Evolutionary conservation across 2,329 filamentous ascomycete species (phyloP).

Genomic region (Colletotrichum viniferum): DNA sequence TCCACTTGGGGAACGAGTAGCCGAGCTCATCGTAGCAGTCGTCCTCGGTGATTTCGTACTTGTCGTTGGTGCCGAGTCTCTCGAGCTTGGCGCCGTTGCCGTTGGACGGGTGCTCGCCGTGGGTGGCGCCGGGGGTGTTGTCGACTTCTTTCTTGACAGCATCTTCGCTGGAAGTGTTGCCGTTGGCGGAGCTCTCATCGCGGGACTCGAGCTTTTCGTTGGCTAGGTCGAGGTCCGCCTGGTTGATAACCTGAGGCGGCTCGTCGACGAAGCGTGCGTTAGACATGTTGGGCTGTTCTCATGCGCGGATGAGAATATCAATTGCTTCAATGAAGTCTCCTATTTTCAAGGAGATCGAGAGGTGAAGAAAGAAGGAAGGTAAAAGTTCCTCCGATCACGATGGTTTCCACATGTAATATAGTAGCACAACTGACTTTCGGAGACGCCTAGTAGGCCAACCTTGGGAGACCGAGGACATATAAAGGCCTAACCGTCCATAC

Average conservation of each 20-base stretch:
- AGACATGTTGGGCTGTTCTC: constrained; percentile 25
- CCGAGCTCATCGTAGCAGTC: constrained; percentile 72
- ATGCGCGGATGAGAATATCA: constrained; percentile 23
- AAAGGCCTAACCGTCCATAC: background rate
- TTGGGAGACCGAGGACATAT: background rate
- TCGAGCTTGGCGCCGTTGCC: constrained; percentile 27
- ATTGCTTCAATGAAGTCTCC: background rate
- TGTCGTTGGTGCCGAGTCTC: constrained; percentile 42
- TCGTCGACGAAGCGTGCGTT: constrained; percentile 38
- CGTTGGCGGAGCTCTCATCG: background rate
- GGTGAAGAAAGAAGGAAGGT: background rate
- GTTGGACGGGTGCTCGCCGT: constrained; percentile 31
- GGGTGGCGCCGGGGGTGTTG: background rate
- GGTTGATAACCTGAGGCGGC: constrained; percentile 40
- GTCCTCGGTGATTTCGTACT: constrained; percentile 52
- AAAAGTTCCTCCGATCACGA: background rate
- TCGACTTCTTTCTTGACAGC: background rate
- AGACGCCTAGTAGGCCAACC: background rate
- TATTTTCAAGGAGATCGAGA: background rate
- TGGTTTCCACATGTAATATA: background rate
- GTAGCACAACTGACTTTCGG: background rate
- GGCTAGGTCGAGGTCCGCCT: constrained; percentile 37
- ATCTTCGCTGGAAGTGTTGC: background rate
- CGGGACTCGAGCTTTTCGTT: constrained; percentile 39
- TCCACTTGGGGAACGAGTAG: constrained; percentile 62